A percentile compares a stretch with the other conserved stretches of the same genome.
Evolutionary conservation across 352 stramenopile genomes (phyloP).

Genomic region (Saprolegnia diclina): DNA sequence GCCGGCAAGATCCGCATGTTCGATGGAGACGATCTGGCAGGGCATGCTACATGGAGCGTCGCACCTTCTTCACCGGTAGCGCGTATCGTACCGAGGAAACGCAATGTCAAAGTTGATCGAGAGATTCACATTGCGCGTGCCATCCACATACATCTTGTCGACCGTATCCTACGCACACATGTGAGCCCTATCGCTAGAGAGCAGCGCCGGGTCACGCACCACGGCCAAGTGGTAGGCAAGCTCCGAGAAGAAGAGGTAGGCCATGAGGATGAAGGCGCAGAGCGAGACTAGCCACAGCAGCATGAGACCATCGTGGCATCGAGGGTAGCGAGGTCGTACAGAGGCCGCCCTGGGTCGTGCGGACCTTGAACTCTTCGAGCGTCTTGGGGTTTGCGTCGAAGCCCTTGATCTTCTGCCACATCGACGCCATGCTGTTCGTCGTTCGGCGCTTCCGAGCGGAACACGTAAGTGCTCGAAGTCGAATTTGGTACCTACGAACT

Average conservation of each 20-base stretch:
- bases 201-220: slow-evolving; percentile 28
- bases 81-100: slow-evolving; percentile 46
- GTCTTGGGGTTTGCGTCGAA: slow-evolving; percentile 84
- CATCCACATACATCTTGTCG: slow-evolving; percentile 83
- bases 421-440: neutral
- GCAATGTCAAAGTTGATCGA: slow-evolving; percentile 77
- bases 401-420: slow-evolving; percentile 27
- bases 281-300: slow-evolving; percentile 48
- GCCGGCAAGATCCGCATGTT: slow-evolving; percentile 65
- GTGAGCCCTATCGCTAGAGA: neutral
- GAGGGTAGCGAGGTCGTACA: slow-evolving; percentile 36
- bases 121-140: slow-evolving; percentile 55
- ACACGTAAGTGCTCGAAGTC: too few relatives aligned
- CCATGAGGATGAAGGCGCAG: slow-evolving; percentile 59
- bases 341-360: slow-evolving; percentile 72
- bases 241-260: slow-evolving; percentile 61
- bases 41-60: slow-evolving; percentile 46
- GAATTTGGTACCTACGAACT: too few relatives aligned
- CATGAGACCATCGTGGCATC: neutral
- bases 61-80: neutral
- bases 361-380: slow-evolving; percentile 86
- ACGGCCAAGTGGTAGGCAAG: slow-evolving; percentile 69
- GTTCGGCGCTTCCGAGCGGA: too few relatives aligned
- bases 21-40: slow-evolving; percentile 62
- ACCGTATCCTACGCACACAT: slow-evolving; percentile 47